phyloP scores from a whole-genome alignment of 1,284 basidiomycete species.

The Cryptococcus jaspeensis region DNA sequence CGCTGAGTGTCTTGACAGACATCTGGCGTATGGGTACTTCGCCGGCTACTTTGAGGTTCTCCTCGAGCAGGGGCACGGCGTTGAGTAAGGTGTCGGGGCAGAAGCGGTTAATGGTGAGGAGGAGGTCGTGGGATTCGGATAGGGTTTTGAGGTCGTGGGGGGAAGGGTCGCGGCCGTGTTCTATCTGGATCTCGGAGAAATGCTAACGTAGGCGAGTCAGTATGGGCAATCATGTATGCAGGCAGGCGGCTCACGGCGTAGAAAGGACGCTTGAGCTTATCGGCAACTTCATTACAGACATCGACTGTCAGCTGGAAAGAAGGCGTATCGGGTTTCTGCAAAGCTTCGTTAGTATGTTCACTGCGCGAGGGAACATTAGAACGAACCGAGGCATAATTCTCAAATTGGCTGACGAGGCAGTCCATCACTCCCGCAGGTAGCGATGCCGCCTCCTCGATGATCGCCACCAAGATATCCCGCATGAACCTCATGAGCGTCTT shows the following conservation, averaged over 20 bases:
- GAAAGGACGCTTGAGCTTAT: slow-evolving; percentile 85
- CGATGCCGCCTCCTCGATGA: slow-evolving; percentile 80
- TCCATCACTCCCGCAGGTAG: slow-evolving; percentile 78
- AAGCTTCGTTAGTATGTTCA: background rate
- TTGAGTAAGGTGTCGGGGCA: slow-evolving; percentile 81
- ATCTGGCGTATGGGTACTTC: slow-evolving; percentile 68
- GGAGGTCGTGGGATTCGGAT: slow-evolving; percentile 69
- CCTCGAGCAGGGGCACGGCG: slow-evolving; percentile 89
- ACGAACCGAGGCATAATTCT: slow-evolving; percentile 59
- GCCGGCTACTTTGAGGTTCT: slow-evolving; percentile 76
- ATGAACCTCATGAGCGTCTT: slow-evolving; percentile 88
- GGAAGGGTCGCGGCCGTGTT: slow-evolving; percentile 53
- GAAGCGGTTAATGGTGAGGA: slow-evolving; percentile 76
- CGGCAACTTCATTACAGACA: slow-evolving; percentile 78
- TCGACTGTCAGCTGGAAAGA: slow-evolving; percentile 81
- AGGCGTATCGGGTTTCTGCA: slow-evolving; percentile 68
- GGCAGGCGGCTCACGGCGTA: slow-evolving; percentile 57
- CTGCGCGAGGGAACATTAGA: background rate
- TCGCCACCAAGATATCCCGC: slow-evolving; percentile 80
- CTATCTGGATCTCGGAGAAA: slow-evolving; percentile 81
- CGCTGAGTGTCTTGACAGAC: slow-evolving; percentile 79
- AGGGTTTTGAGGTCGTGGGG: slow-evolving; percentile 59
- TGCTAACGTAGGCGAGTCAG: slow-evolving; percentile 53
- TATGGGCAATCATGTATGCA: background rate
- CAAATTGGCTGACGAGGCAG: slow-evolving; percentile 78